Evolutionary conservation across 345 rosid species (phyloP).

Genomic region (Eucalyptus caleyi): DNA sequence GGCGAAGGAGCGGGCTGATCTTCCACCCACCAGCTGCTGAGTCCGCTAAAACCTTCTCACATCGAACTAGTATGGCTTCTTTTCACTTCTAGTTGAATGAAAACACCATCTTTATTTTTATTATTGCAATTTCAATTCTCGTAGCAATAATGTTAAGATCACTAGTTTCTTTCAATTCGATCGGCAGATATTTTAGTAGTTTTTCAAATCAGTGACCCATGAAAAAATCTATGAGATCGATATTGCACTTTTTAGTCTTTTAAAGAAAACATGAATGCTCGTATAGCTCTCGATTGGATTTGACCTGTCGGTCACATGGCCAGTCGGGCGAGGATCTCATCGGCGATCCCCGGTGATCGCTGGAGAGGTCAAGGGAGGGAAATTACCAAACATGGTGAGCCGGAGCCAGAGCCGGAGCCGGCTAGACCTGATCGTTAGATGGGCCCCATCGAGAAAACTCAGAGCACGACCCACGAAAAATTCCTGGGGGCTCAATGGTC

Average conservation of each 20-base stretch:
- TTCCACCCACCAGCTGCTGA: slow-evolving; percentile 17
- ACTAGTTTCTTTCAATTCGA: neutral
- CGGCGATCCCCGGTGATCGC: neutral
- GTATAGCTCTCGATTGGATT: too few relatives aligned
- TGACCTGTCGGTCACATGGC: neutral
- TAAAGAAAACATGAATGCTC: neutral
- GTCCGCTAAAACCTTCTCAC: neutral
- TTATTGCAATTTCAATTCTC: neutral
- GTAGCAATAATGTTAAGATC: neutral
- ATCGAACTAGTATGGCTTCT: neutral
- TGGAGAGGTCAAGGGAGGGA: neutral
- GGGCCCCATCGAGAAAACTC: neutral
- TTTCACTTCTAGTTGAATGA: neutral
- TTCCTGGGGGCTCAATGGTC: neutral
- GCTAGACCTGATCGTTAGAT: neutral
- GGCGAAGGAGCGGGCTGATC: neutral
- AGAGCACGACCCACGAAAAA: neutral
- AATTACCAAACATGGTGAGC: neutral
- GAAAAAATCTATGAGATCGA: neutral
- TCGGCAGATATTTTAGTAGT: neutral
- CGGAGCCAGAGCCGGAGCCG: neutral
- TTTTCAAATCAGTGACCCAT: neutral
- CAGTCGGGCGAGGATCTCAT: neutral
- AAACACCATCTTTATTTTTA: neutral
- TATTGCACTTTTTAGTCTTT: neutral